Evolutionary conservation across 2,329 filamentous ascomycete genomes (phyloP).

Genomic region (Pseudogymnoascus sp.): DNA sequence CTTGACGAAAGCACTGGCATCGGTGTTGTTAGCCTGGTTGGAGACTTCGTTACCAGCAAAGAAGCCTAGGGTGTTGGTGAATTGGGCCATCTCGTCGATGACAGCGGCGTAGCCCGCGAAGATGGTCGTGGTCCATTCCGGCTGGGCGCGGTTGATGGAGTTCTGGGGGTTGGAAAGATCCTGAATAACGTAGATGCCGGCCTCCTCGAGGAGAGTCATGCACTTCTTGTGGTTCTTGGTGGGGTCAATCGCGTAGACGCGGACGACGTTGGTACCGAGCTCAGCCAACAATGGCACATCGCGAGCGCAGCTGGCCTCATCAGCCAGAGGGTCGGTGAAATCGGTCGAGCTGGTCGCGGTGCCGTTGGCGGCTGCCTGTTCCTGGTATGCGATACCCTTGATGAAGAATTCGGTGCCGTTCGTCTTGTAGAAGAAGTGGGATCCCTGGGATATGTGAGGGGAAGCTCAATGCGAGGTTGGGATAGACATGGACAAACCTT

Average conservation of each 20-base stretch:
- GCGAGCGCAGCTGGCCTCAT: conserved; percentile 63
- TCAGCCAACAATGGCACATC: conserved; percentile 75
- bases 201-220: conserved; percentile 73
- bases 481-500: conserved; percentile 23
- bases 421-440: conserved; percentile 37
- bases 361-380: conserved; percentile 56
- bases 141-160: conserved; percentile 78
- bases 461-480: background rate
- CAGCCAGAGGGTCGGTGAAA: conserved; percentile 78
- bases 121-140: conserved; percentile 70
- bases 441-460: conserved; percentile 20
- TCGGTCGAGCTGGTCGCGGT: conserved; percentile 34
- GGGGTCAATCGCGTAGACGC: conserved; percentile 88
- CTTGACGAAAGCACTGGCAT: conserved; percentile 90
- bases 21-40: conserved; percentile 80
- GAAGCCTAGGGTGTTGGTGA: conserved; percentile 91
- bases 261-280: conserved; percentile 84
- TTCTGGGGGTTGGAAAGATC: conserved; percentile 73
- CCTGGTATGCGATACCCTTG: conserved; percentile 91
- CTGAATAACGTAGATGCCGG: conserved; percentile 90
- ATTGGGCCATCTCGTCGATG: conserved; percentile 70
- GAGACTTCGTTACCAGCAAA: conserved; percentile 98
- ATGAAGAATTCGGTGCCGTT: conserved; percentile 77
- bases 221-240: conserved; percentile 68
- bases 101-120: conserved; percentile 77